Percentiles rank a stretch among this genome's conserved stretches.
Evolutionary conservation across 2,329 filamentous ascomycete genomes (phyloP).

Genomic region (Ophiostoma australiae): DNA sequence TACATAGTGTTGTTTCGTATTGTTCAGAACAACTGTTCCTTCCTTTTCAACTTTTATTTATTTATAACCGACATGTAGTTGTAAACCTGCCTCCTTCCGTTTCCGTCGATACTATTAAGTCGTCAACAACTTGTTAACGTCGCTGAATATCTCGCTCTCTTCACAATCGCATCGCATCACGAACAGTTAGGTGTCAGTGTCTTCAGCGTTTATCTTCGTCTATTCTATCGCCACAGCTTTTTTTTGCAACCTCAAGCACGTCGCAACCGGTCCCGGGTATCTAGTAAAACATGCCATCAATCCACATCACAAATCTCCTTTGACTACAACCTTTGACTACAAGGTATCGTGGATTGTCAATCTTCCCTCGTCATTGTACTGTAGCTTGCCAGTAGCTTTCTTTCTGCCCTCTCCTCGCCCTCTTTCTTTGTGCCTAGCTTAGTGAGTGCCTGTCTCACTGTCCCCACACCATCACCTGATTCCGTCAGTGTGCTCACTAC

Average conservation of each 20-base stretch:
- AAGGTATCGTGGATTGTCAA: not conserved
- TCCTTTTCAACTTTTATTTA: not conserved
- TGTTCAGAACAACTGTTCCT: not conserved
- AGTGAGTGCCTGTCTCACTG: not conserved
- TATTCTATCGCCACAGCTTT: not conserved
- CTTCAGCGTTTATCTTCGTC: not conserved
- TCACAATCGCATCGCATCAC: not conserved
- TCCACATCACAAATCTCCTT: not conserved
- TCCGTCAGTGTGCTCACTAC: slow-evolving; percentile 1
- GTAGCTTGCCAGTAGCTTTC: not conserved
- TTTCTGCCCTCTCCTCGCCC: not conserved
- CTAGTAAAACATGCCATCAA: not conserved
- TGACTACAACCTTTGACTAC: too few species aligned
- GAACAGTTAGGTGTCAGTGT: not conserved
- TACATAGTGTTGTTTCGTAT: not conserved
- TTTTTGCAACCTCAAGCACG: not conserved
- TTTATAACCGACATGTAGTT: not conserved
- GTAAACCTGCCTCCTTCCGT: not conserved
- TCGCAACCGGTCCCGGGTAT: not conserved
- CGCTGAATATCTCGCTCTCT: not conserved
- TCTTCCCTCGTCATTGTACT: not conserved
- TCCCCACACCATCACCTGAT: slow-evolving; percentile 5
- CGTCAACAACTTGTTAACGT: not conserved
- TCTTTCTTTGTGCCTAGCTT: slow-evolving; percentile 10
- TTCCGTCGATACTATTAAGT: not conserved